These are phyloP conservation scores for Psilocybe subaeruginosa DNA, from an alignment of 768 basidiomycete genomes.

Conservation along the genomic window DNA sequence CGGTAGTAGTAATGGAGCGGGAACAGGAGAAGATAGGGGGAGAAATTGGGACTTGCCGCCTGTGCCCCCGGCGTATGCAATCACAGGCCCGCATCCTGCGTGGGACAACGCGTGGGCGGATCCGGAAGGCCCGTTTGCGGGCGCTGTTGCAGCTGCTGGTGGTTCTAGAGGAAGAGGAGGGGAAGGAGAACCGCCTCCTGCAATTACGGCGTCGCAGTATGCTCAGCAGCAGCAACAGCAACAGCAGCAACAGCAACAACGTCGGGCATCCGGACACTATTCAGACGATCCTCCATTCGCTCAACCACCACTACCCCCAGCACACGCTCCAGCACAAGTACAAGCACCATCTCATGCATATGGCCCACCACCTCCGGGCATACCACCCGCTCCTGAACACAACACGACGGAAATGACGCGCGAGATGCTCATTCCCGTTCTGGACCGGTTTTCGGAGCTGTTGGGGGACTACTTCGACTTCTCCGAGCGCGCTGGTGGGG, in stretches of 20 bases:
- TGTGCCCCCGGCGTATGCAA: neutral
- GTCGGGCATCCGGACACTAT: neutral
- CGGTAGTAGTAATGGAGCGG: neutral
- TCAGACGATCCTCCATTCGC: neutral
- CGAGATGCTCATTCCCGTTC: conserved; percentile 45
- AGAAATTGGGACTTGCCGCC: neutral
- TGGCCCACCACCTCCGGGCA: neutral
- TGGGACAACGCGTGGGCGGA: neutral
- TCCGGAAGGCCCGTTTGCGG: neutral
- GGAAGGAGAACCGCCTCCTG: neutral
- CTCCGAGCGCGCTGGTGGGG: neutral
- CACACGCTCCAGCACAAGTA: neutral
- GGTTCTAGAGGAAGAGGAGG: no score
- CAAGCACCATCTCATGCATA: neutral
- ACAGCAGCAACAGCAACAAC: neutral
- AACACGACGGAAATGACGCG: conserved; percentile 44
- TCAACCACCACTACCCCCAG: neutral
- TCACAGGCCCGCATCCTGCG: neutral
- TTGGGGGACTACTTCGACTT: conserved; percentile 45
- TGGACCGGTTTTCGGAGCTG: conserved; percentile 53
- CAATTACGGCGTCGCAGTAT: no score
- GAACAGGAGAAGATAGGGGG: neutral
- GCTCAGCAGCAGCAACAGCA: neutral
- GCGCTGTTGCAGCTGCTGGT: neutral
- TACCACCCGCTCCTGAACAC: conserved; percentile 17